Evolutionary conservation across 1,284 basidiomycete species (phyloP), one percentile per base, ranked within the genome.

Genomic region (Apiotrichum brassicae): DNA sequence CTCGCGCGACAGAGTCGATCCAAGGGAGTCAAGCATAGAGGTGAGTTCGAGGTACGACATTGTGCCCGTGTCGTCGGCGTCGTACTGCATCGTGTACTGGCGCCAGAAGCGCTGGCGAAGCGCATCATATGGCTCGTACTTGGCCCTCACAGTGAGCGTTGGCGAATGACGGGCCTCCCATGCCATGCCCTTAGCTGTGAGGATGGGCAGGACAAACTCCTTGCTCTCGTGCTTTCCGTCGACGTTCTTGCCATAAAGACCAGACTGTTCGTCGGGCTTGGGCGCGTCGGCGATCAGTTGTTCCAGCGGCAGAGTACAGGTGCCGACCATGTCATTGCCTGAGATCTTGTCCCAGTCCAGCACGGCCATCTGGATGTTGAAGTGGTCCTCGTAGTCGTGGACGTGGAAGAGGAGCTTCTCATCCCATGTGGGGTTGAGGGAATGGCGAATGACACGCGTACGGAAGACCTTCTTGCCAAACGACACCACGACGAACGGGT

Each of bases 401-500:
- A 97, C 93, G 68, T 97, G 93, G 78, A 97, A 97, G 19, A 97
- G 78, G 2, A 98, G 78, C 71, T 94, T 94, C 74, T 97, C 92
- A 60, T 97, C 87, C 90, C 93, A 98, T 0, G 80, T 78, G 0
- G 94, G 94, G 67, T 89, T 91, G 54, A 91, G 81, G 13, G 83
- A 86, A 68, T 93, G 89, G 11, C 89, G 81, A 54, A 92, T 85
- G 24, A 92, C 84, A 39, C 90, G 84, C 0, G 92, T 97, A 4
- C 93, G 81, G 75, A 97, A 97, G 11, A 97, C 88, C 72, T 97
- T 97, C 74, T 94, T 93, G 32, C 92, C 88, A 60, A 98, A 97
- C 3, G 89, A 92, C 58, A 93, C 82, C 58, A 98, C 91, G 14
- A 91, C 87, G 64, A 97, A 97, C 0, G 92, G 92, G 63, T 98